Evolutionary conservation across 2,329 filamentous ascomycete species (phyloP).

Genomic region (Sclerotiophoma versabilis): DNA sequence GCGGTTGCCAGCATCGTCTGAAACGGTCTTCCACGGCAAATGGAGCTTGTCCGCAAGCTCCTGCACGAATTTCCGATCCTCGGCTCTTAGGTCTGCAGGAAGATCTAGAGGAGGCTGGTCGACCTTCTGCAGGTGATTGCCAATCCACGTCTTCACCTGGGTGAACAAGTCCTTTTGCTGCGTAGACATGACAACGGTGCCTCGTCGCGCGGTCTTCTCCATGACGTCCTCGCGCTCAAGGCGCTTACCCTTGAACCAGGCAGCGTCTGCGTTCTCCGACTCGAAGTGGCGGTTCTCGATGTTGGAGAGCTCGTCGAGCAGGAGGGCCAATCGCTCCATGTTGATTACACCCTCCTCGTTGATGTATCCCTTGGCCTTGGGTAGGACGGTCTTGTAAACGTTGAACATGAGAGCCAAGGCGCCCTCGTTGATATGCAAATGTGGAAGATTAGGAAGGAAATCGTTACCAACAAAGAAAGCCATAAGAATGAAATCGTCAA

Average conservation of each 20-base stretch:
- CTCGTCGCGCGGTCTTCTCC: constrained; percentile 64
- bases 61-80: constrained; percentile 92
- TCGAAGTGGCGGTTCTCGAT: constrained; percentile 95
- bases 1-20: constrained; percentile 69
- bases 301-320: constrained; percentile 84
- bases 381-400: constrained; percentile 90
- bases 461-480: constrained; percentile 99
- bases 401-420: constrained; percentile 97
- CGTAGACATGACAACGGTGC: constrained; percentile 76
- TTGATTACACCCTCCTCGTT: constrained; percentile 96
- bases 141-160: constrained; percentile 82
- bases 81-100: constrained; percentile 74
- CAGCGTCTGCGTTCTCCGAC: constrained; percentile 83
- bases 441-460: constrained; percentile 95
- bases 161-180: constrained; percentile 83
- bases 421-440: constrained; percentile 97
- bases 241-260: constrained; percentile 90
- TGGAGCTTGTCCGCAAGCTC: constrained; percentile 77
- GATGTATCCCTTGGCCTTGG: constrained; percentile 89
- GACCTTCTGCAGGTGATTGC: constrained; percentile 63
- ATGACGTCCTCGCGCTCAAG: constrained; percentile 73
- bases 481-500: constrained; percentile 99
- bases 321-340: constrained; percentile 74
- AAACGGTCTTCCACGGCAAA: constrained; percentile 69
- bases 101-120: constrained; percentile 70